Evolutionary conservation across 169 alveolate genomes (phyloP).

Genomic region (Eimeria sp.): DNA sequence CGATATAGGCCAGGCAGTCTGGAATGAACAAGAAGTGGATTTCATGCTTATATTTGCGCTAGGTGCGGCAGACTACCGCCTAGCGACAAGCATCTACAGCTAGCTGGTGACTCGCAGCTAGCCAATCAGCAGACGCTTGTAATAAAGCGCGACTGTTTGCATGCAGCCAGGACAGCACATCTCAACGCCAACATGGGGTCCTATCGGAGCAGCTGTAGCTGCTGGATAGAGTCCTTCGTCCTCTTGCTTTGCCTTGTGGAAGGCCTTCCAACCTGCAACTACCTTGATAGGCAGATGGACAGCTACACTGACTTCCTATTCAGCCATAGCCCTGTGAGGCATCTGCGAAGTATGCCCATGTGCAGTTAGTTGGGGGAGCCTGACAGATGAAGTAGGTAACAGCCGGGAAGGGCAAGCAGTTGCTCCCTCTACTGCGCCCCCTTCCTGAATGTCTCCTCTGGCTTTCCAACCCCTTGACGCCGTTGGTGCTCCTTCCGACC

Average conservation of each 20-base stretch:
- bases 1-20: not conserved
- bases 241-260: not conserved
- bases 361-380: not conserved
- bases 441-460: not conserved
- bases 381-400: not conserved
- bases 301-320: not conserved
- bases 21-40: not conserved
- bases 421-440: not conserved
- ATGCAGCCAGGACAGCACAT: not conserved
- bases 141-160: not conserved
- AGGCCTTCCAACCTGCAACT: not conserved
- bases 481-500: not conserved
- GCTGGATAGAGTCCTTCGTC: not conserved
- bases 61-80: not conserved
- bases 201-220: not conserved
- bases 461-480: not conserved
- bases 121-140: not conserved
- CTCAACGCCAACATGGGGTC: not conserved
- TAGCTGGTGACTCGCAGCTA: conserved; percentile 1
- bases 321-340: not conserved
- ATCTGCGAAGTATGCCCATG: not conserved
- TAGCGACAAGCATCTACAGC: not conserved
- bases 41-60: not conserved
- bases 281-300: not conserved
- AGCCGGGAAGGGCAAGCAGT: not conserved